phyloP scores from a whole-genome alignment of 106 monocot species.

The Iris macrosiphon region DNA sequence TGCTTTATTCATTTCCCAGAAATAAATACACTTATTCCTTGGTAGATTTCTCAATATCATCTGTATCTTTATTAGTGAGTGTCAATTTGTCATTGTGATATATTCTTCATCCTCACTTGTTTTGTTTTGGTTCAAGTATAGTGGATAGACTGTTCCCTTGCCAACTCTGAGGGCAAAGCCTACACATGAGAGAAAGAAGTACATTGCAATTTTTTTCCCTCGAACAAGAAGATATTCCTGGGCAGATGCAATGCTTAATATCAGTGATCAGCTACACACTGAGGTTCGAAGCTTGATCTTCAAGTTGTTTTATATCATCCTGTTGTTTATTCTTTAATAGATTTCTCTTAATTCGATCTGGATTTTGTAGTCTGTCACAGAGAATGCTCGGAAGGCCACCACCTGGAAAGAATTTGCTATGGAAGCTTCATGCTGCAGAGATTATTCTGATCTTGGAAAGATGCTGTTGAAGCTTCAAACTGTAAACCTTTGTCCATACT shows the following conservation, averaged over 20 bases:
- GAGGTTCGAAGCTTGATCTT: constrained; percentile 38
- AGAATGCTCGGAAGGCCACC: constrained; percentile 41
- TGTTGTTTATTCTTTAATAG: neutral
- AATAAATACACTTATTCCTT: too few relatives aligned
- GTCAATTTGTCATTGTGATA: neutral
- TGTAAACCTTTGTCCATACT: too few relatives aligned
- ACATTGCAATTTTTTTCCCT: constrained; percentile 69
- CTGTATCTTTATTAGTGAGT: constrained; percentile 4
- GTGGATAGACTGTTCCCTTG: constrained; percentile 92
- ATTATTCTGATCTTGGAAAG: constrained; percentile 55
- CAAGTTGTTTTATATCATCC: too few relatives aligned
- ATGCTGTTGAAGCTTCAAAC: constrained; percentile 64
- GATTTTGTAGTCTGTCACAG: constrained; percentile 39
- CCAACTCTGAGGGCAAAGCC: constrained; percentile 73
- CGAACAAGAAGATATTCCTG: constrained; percentile 75
- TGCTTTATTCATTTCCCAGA: too few relatives aligned
- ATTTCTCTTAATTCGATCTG: constrained; percentile 1
- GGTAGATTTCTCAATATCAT: too few relatives aligned
- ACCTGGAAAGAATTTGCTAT: constrained; percentile 62
- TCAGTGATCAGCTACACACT: constrained; percentile 52
- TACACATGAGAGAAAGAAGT: constrained; percentile 71
- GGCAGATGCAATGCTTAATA: constrained; percentile 63
- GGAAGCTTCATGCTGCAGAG: constrained; percentile 51
- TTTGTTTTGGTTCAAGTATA: constrained; percentile 33
- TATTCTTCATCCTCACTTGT: neutral